Evolutionary conservation across 2,329 filamentous ascomycete genomes (phyloP), one percentile per base, ranked within the genome.

Genomic region (Nothopassalora personata): DNA sequence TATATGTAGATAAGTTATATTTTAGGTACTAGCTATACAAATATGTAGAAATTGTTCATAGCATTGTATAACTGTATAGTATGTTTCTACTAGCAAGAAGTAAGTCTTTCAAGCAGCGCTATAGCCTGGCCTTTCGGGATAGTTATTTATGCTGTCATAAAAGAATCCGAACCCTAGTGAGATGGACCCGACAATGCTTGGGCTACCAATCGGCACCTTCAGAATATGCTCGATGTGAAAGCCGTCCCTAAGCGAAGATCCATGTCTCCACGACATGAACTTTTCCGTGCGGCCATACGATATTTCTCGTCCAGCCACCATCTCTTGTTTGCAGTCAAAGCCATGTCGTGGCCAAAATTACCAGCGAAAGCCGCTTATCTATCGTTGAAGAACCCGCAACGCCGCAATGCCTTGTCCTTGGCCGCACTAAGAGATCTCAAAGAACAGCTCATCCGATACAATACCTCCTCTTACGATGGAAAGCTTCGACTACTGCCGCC

Each of bases 301-400:
- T 5, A 43, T 43, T 4, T 43, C 39, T 43, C n/a, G 5, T 15
- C 7, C 39, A 43, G 3, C n/a, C 18, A 4, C 18, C 39, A n/a
- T n/a, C 39, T 43, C 46, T 51, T 34, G 9, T 34, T 11, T n/a
- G 15, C 49, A 10, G 23, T 51, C 28, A 33, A n/a, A 10, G 11
- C 19, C 15, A 59, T 59, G 57, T 23, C 28, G 9, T 62, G 57
- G 57, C 62, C 62, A 19, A 62, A 54, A 45, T n/a, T 62, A 47
- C 60, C 62, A n/a, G 54, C 57, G 9, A 60, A 50, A 53, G 62
- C 62, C 23, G 60, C 60, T 15, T 64, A 64, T 49, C 50, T 64
- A 2, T 39, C 36, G 27, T 28, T 64, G 45, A 58, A 57, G 34
- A 64, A 64, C 34, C 55, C 51, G 3, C 54, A 60, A 43, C 62